Conservation (phyloP, 768 basidiomycete species). For the Russula vinacea region DNA sequence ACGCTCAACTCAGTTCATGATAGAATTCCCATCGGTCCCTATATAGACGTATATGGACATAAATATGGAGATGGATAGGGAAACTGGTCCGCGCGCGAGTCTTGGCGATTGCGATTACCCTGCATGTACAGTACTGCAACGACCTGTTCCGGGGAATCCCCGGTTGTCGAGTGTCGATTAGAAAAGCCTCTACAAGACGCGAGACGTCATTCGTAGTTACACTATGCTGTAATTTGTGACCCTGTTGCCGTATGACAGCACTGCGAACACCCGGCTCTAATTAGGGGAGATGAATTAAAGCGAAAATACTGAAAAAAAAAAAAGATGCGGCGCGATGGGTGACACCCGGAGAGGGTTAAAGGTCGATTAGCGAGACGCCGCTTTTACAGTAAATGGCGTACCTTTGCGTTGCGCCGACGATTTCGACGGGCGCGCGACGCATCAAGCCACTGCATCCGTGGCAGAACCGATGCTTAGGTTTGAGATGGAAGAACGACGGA, state of each 20-base stretch:
- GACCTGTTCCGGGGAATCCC: neutral
- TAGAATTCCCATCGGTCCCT: neutral
- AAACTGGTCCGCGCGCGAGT: neutral
- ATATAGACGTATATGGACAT: neutral
- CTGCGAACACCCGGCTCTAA: neutral
- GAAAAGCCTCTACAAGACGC: neutral
- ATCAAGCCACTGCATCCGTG: neutral
- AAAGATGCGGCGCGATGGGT: neutral
- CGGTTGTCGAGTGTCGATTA: neutral
- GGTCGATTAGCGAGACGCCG: neutral
- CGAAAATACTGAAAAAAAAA: neutral
- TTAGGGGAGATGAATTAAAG: neutral
- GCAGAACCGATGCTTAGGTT: neutral
- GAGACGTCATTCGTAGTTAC: neutral
- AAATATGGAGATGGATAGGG: neutral
- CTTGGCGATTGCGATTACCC: neutral
- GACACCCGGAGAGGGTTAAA: neutral
- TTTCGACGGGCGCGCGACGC: neutral
- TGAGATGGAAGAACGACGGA: slow-evolving; percentile 1
- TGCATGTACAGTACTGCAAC: neutral
- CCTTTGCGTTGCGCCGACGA: neutral
- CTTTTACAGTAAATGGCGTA: neutral
- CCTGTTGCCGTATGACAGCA: neutral
- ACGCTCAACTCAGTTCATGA: slow-evolving; percentile 14
- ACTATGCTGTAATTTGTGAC: neutral